These are phyloP conservation scores for Skeletonema costatum DNA, from an alignment of 108 stramenopile genomes.

Conservation along the genomic window DNA sequence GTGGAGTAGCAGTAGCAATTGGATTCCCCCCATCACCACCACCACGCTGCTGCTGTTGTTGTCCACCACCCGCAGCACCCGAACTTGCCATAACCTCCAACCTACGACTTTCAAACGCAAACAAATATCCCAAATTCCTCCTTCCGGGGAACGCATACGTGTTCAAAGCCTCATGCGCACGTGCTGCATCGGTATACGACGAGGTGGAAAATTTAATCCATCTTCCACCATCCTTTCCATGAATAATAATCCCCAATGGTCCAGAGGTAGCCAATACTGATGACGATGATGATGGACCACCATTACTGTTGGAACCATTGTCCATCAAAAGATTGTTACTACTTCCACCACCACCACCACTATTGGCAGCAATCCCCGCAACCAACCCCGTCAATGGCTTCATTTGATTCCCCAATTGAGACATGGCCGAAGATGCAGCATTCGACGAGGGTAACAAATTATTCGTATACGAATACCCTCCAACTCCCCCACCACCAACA, in stretches of 20 bases:
- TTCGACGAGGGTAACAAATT: constrained; percentile 26
- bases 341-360: constrained; percentile 5
- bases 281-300: background rate
- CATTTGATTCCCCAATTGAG: constrained; percentile 44
- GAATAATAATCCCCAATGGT: constrained; percentile 47
- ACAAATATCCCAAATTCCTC: constrained; percentile 84
- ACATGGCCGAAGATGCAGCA: constrained; percentile 39
- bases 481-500: background rate
- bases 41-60: background rate
- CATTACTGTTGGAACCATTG: background rate
- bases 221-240: constrained; percentile 77
- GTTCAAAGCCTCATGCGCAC: constrained; percentile 74
- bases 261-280: constrained; percentile 15
- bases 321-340: constrained; percentile 19
- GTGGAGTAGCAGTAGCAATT: constrained; percentile 45
- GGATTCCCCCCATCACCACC: constrained; percentile 26
- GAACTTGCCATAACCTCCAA: constrained; percentile 64
- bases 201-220: constrained; percentile 74
- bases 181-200: constrained; percentile 68
- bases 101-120: constrained; percentile 88
- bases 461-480: background rate
- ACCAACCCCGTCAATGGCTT: constrained; percentile 34
- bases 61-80: background rate
- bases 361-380: constrained; percentile 3
- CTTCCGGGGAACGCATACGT: constrained; percentile 91